Conservation (phyloP, 257 asterid genomes). For the Solanum ossicruentum region DNA sequence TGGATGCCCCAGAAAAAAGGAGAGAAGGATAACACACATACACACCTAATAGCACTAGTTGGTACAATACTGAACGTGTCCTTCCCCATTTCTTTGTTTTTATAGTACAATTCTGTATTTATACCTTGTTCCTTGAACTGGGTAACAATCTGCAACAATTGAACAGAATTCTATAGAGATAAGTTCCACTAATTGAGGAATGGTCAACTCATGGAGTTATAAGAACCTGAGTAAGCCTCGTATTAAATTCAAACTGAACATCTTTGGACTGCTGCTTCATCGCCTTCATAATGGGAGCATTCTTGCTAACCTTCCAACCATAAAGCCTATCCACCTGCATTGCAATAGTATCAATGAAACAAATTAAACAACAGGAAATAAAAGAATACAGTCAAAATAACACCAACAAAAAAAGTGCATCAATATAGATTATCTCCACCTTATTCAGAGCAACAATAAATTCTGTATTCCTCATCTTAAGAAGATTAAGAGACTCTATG, state of each 20-base stretch:
- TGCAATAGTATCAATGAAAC: neutral
- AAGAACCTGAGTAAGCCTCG: slow-evolving; percentile 60
- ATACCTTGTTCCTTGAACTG: slow-evolving; percentile 93
- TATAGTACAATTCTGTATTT: slow-evolving; percentile 81
- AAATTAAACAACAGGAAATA: neutral
- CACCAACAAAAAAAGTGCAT: neutral
- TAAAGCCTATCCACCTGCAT: slow-evolving; percentile 84
- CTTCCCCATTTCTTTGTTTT: slow-evolving; percentile 73
- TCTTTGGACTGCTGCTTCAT: slow-evolving; percentile 73
- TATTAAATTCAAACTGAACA: slow-evolving; percentile 55
- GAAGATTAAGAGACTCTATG: slow-evolving; percentile 87
- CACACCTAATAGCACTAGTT: slow-evolving; percentile 93
- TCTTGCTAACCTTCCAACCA: slow-evolving; percentile 68
- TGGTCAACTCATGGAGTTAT: neutral
- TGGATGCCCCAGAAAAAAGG: neutral
- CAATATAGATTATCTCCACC: slow-evolving; percentile 21
- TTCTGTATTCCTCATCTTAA: slow-evolving; percentile 87
- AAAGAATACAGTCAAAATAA: neutral
- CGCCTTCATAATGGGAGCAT: slow-evolving; percentile 78
- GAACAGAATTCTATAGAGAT: neutral
- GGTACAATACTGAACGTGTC: slow-evolving; percentile 86
- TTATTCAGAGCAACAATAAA: slow-evolving; percentile 91
- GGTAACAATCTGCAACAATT: slow-evolving; percentile 42
- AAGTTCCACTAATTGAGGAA: neutral
- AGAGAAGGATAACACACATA: neutral